Percentiles rank a stretch among this genome's conserved stretches.
These are phyloP conservation scores for Aspergillus heteromorphus DNA, from an alignment of 495 filamentous ascomycete species.

Conservation along the genomic window DNA sequence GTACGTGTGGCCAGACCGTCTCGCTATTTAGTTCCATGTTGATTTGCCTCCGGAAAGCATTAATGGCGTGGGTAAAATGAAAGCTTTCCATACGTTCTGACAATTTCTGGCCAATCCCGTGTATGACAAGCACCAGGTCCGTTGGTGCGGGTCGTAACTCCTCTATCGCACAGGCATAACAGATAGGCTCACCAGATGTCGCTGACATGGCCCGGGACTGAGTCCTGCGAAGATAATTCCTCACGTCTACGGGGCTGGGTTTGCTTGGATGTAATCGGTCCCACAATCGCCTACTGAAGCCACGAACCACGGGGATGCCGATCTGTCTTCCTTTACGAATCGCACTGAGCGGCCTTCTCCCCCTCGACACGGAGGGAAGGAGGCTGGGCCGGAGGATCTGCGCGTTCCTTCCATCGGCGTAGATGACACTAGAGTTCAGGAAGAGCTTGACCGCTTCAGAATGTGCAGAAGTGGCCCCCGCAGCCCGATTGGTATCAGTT, in stretches of 20 bases:
- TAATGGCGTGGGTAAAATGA: constrained; percentile 93
- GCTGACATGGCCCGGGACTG: constrained; percentile 24
- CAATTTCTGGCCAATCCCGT: constrained; percentile 96
- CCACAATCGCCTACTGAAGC: constrained; percentile 76
- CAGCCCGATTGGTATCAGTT: constrained; percentile 36
- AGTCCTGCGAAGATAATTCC: constrained; percentile 43
- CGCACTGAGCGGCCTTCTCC: constrained; percentile 68
- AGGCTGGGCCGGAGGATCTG: constrained; percentile 76
- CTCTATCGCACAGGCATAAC: constrained; percentile 48
- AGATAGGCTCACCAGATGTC: constrained; percentile 30
- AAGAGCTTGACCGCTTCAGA: constrained; percentile 46
- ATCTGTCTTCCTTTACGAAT: constrained; percentile 80
- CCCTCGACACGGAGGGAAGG: constrained; percentile 74
- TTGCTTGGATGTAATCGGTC: constrained; percentile 65
- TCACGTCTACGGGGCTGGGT: constrained; percentile 39
- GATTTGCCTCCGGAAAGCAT: constrained; percentile 77
- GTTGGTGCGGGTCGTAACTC: constrained; percentile 71
- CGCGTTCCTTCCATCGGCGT: constrained; percentile 66
- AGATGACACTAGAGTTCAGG: constrained; percentile 71
- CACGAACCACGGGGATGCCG: constrained; percentile 80
- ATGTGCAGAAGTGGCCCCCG: constrained; percentile 30
- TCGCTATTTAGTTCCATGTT: constrained; percentile 78
- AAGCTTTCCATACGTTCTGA: constrained; percentile 93
- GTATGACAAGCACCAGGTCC: constrained; percentile 83
- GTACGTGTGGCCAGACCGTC: constrained; percentile 65